These are phyloP conservation scores for Hondaea fermentalgiana DNA, from an alignment of 108 stramenopile species.

Conservation along the genomic window DNA sequence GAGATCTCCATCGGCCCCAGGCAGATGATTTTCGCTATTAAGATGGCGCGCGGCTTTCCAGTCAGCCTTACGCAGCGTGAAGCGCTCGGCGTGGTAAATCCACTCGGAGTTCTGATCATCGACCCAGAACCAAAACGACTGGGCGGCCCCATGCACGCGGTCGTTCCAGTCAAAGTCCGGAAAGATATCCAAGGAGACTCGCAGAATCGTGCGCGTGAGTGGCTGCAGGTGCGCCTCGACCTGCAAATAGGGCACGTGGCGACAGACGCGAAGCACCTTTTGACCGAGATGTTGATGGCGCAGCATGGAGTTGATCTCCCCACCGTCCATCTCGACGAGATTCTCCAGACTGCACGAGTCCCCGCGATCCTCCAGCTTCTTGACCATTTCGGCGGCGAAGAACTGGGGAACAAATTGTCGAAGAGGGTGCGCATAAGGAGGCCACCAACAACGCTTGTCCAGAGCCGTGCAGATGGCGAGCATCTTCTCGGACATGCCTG, in stretches of 20 bases:
- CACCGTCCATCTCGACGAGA: slow-evolving; percentile 76
- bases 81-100: slow-evolving; percentile 54
- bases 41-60: not conserved
- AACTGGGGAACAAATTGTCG: slow-evolving; percentile 76
- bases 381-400: slow-evolving; percentile 48
- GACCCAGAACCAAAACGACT: slow-evolving; percentile 90
- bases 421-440: slow-evolving; percentile 69
- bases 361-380: slow-evolving; percentile 60
- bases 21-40: slow-evolving; percentile 60
- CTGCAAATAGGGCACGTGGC: slow-evolving; percentile 66
- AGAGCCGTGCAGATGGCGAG: slow-evolving; percentile 79
- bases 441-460: slow-evolving; percentile 88
- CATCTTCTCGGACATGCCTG: slow-evolving; percentile 37
- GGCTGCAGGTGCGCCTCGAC: slow-evolving; percentile 75
- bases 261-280: slow-evolving; percentile 59
- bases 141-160: slow-evolving; percentile 68
- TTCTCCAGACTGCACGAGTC: not conserved
- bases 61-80: not conserved
- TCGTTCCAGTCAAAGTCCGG: slow-evolving; percentile 76
- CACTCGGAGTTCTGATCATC: slow-evolving; percentile 76
- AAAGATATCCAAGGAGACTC: slow-evolving; percentile 48
- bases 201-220: slow-evolving; percentile 72
- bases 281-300: slow-evolving; percentile 51
- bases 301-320: slow-evolving; percentile 75
- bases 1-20: not conserved